These are phyloP conservation scores for Dactylellina haptotyla DNA, from an alignment of 2,329 filamentous ascomycete genomes.

Conservation along the genomic window DNA sequence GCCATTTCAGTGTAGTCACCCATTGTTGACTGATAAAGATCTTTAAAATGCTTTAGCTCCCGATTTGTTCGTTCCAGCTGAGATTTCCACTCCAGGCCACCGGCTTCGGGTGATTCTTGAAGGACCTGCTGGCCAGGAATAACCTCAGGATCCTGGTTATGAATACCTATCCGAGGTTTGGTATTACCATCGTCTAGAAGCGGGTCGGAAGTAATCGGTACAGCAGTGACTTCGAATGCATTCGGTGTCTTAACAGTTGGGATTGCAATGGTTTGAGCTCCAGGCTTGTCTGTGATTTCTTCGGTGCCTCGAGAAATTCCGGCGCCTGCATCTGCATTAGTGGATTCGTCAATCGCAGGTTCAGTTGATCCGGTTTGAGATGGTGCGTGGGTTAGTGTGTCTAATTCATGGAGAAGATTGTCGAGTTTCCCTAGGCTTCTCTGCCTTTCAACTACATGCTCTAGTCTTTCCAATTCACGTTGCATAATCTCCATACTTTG, in stretches of 20 bases:
- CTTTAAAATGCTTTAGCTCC: conserved; percentile 87
- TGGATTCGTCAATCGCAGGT: neutral
- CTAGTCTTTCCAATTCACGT: conserved; percentile 90
- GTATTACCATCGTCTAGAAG: neutral
- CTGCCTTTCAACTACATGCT: conserved; percentile 94
- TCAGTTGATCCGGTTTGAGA: conserved; percentile 61
- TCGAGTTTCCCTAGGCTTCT: conserved; percentile 94
- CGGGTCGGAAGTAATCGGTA: no score
- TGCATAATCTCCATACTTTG: conserved; percentile 98
- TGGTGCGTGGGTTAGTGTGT: conserved; percentile 72
- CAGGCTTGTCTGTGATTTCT: neutral
- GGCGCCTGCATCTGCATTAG: neutral
- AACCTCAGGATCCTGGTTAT: neutral
- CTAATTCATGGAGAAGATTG: conserved; percentile 88
- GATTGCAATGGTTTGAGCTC: neutral
- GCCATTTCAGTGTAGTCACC: conserved; percentile 83
- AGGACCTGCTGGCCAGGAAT: no score
- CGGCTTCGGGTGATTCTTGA: conserved; percentile 6
- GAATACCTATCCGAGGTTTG: neutral
- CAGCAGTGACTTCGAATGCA: no score
- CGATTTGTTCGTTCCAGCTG: conserved; percentile 60
- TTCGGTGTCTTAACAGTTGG: neutral
- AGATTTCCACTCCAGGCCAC: conserved; percentile 40
- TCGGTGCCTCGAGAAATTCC: neutral
- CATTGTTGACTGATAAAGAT: conserved; percentile 87